Evolutionary conservation across 345 rosid species (phyloP).

Genomic region (Murraya koenigii): DNA sequence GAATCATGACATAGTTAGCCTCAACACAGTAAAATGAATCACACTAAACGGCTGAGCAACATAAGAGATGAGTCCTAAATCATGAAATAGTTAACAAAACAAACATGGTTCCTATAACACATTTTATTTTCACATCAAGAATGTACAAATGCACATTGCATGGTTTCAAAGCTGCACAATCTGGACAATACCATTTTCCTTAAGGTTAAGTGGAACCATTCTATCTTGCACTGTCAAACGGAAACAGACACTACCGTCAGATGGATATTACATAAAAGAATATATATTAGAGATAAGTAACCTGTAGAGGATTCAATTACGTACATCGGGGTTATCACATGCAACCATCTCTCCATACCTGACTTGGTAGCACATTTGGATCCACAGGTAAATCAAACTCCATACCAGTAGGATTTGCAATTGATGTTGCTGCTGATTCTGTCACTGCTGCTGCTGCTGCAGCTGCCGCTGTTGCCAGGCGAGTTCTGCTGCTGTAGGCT

Average conservation of each 20-base stretch:
- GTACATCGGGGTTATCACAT: slow-evolving; percentile 80
- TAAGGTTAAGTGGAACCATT: slow-evolving; percentile 96
- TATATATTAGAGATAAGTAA: neutral
- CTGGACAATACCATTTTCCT: slow-evolving; percentile 91
- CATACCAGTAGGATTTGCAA: slow-evolving; percentile 64
- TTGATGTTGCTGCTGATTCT: slow-evolving; percentile 39
- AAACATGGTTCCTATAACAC: neutral
- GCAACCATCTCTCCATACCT: slow-evolving; percentile 98
- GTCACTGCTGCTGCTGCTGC: slow-evolving; percentile 47
- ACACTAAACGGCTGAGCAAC: too few species aligned
- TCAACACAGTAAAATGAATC: too few species aligned
- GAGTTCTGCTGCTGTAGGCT: slow-evolving; percentile 48
- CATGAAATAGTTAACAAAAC: neutral
- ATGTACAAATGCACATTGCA: neutral
- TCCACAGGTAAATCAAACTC: slow-evolving; percentile 89
- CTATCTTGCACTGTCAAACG: slow-evolving; percentile 77
- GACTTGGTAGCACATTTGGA: slow-evolving; percentile 96
- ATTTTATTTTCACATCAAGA: neutral
- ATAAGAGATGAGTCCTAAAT: neutral
- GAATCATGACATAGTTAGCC: too few species aligned
- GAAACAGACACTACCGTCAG: slow-evolving; percentile 15
- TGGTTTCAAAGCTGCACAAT: slow-evolving; percentile 53
- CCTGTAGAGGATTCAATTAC: slow-evolving; percentile 12
- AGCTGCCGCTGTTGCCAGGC: slow-evolving; percentile 56
- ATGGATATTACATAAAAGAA: neutral